phyloP scores from a whole-genome alignment of 2,329 filamentous ascomycete genomes.

The Calonectria multiphialidica region DNA sequence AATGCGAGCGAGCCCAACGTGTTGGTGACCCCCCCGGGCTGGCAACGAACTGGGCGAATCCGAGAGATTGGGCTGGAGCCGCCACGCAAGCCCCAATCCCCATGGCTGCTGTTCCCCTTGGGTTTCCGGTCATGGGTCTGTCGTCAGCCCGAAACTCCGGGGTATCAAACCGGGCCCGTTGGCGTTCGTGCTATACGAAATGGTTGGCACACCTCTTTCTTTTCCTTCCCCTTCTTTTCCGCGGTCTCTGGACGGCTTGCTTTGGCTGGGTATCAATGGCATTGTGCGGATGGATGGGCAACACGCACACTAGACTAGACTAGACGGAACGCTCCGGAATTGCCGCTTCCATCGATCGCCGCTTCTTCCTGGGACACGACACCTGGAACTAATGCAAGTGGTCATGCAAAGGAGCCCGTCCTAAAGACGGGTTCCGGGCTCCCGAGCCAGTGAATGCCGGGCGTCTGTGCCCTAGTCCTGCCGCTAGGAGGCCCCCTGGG shows the following conservation, averaged over 20 bases:
- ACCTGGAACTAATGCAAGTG: not conserved
- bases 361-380: not conserved
- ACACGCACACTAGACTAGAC: not conserved
- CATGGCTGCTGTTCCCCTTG: not conserved
- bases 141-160: not conserved
- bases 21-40: not conserved
- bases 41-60: not conserved
- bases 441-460: not conserved
- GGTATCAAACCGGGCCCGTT: not conserved
- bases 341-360: not conserved
- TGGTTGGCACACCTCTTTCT: not conserved
- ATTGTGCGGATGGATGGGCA: not conserved
- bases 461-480: conserved; percentile 1
- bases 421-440: not conserved
- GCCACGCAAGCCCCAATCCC: not conserved
- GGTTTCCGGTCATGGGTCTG: not conserved
- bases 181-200: not conserved
- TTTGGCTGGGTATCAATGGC: not conserved
- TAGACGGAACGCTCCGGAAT: not conserved
- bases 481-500: not conserved
- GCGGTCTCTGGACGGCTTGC: no score
- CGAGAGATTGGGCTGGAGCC: conserved; percentile 6
- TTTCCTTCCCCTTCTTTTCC: not conserved
- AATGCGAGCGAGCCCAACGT: not conserved
- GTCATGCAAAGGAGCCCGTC: not conserved